Evolutionary conservation across 371 early-diverging fungal species (phyloP).

Genomic region (Mucor velutinosus): DNA sequence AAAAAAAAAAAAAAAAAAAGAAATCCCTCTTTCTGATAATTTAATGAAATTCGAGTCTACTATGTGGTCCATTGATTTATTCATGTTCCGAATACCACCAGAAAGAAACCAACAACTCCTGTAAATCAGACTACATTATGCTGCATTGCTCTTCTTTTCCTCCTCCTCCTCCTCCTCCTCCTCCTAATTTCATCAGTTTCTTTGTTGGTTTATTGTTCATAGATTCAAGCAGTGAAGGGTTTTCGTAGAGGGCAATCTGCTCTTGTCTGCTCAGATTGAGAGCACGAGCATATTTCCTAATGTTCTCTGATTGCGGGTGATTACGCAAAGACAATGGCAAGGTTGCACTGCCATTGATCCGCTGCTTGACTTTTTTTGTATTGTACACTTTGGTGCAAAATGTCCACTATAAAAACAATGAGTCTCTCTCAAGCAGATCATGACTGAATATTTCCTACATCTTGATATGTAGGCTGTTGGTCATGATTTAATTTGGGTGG

Average conservation of each 20-base stretch:
- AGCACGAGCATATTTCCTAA: constrained; percentile 36
- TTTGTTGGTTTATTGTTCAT: not conserved
- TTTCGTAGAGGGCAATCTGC: constrained; percentile 35
- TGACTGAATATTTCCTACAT: constrained; percentile 23
- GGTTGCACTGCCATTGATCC: not conserved
- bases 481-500: constrained; percentile 45
- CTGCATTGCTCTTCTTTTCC: constrained; percentile 16
- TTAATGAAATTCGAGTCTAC: not conserved
- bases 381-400: constrained; percentile 9
- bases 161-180: not conserved
- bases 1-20: constrained; percentile 5
- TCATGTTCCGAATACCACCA: not conserved
- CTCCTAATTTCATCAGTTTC: not conserved
- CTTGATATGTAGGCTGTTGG: constrained; percentile 48
- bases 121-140: constrained; percentile 4
- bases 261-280: constrained; percentile 39
- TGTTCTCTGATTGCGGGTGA: constrained; percentile 41
- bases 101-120: not conserved
- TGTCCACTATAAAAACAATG: constrained; percentile 2
- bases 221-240: constrained; percentile 34
- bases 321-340: constrained; percentile 9
- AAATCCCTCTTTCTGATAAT: not conserved
- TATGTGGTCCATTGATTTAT: not conserved
- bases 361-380: constrained; percentile 8
- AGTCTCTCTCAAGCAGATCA: not conserved